Conservation (phyloP, 78 protist species). For the Dictyostelium firmibasis region DNA sequence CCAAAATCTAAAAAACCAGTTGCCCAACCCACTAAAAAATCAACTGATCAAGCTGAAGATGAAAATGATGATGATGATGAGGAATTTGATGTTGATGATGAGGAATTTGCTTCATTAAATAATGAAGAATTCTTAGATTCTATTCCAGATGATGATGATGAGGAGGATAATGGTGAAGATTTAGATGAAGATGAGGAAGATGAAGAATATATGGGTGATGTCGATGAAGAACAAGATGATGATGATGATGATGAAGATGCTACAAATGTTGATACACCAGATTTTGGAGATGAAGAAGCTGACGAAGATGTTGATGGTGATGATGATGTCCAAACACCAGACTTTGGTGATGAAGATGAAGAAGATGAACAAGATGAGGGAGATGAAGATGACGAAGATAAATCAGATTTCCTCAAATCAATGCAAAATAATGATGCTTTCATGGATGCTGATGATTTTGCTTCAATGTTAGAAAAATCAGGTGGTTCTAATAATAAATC, state of each 20-base stretch:
- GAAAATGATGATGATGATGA: slow-evolving; percentile 4
- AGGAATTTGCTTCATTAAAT: not conserved
- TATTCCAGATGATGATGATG: not conserved
- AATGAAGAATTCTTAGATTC: not conserved
- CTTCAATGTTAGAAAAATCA: slow-evolving; percentile 19
- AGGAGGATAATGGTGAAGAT: not conserved
- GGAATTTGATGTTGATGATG: slow-evolving; percentile 11
- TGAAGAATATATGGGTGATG: not conserved
- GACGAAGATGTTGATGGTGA: slow-evolving; percentile 13
- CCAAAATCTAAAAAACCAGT: not conserved
- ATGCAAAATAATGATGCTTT: slow-evolving; percentile 20
- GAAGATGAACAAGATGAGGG: slow-evolving; percentile 10
- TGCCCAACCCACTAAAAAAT: not conserved
- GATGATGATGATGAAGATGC: not conserved
- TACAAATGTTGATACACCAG: not conserved
- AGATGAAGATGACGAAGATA: not conserved
- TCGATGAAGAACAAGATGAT: not conserved
- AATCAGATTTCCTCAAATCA: not conserved
- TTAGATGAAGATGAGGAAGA: slow-evolving; percentile 37
- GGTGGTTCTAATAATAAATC: not conserved
- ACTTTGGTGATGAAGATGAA: slow-evolving; percentile 14
- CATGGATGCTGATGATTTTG: slow-evolving; percentile 73
- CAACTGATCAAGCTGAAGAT: not conserved
- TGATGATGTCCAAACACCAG: not conserved
- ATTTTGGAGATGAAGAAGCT: slow-evolving; percentile 43